Evolutionary conservation across 1,284 basidiomycete species (phyloP).

Genomic region (Chalciporus sp.): DNA sequence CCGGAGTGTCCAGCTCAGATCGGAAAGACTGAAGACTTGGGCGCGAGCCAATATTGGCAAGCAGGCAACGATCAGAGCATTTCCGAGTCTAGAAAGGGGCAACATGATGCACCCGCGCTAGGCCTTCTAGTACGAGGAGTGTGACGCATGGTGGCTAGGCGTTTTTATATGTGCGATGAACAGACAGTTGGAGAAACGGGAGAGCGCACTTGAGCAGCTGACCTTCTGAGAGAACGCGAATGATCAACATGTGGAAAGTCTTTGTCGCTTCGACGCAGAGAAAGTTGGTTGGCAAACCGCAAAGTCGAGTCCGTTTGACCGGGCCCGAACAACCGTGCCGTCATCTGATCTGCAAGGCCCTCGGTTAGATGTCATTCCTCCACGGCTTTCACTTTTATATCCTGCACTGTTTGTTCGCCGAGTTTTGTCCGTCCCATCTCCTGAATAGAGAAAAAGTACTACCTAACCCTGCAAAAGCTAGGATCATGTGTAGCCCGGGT

Average conservation of each 20-base stretch:
- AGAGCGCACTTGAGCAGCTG: slow-evolving; percentile 2
- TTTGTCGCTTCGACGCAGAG: neutral
- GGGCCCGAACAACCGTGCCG: neutral
- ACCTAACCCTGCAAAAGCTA: too few relatives aligned
- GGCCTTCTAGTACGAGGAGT: neutral
- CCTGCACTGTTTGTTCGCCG: too few relatives aligned
- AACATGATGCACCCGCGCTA: slow-evolving; percentile 6
- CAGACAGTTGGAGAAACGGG: slow-evolving; percentile 4
- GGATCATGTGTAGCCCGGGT: too few relatives aligned
- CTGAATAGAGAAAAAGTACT: too few relatives aligned
- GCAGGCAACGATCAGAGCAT: neutral
- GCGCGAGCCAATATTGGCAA: slow-evolving; percentile 7
- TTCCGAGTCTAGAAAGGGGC: neutral
- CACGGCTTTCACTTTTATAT: too few relatives aligned
- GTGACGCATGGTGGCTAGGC: neutral
- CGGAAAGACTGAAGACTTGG: neutral
- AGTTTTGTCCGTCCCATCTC: too few relatives aligned
- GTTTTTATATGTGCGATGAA: slow-evolving; percentile 3
- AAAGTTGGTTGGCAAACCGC: neutral
- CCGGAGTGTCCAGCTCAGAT: slow-evolving; percentile 14
- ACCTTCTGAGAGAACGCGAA: neutral
- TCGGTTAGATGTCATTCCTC: too few relatives aligned
- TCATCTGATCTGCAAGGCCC: neutral
- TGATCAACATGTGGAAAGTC: slow-evolving; percentile 1
- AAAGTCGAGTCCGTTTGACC: neutral